Evolutionary conservation across 139 green algal genomes (phyloP).

Genomic region (Yamagishiella unicocca): DNA sequence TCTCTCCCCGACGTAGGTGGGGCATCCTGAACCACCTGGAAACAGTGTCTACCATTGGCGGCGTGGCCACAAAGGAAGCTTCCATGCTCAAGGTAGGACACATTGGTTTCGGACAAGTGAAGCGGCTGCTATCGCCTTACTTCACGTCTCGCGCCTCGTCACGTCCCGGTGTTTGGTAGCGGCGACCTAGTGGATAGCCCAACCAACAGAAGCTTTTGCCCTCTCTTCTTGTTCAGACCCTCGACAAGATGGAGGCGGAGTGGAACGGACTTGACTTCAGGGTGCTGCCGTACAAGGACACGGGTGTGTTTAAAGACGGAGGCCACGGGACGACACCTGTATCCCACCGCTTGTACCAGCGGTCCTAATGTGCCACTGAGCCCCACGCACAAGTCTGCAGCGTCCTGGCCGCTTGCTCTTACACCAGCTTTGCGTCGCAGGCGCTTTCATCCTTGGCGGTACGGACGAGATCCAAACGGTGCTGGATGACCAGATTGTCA

Average conservation of each 20-base stretch:
- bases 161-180: too few relatives aligned
- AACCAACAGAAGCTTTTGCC: too few relatives aligned
- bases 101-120: too few relatives aligned
- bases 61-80: slow-evolving; percentile 42
- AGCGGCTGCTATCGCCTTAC: too few relatives aligned
- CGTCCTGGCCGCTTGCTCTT: too few relatives aligned
- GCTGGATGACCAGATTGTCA: slow-evolving; percentile 83
- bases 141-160: too few relatives aligned
- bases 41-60: slow-evolving; percentile 48
- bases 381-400: too few relatives aligned
- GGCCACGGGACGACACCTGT: too few relatives aligned
- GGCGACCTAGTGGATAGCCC: too few relatives aligned
- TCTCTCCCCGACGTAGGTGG: background rate
- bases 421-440: background rate
- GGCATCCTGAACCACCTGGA: slow-evolving; percentile 43
- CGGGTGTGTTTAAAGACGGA: too few relatives aligned
- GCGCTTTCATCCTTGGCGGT: slow-evolving; percentile 88
- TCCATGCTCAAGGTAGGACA: slow-evolving; percentile 49
- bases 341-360: too few relatives aligned
- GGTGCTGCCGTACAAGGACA: slow-evolving; percentile 86
- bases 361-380: background rate
- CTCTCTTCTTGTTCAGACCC: slow-evolving; percentile 72
- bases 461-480: slow-evolving; percentile 88
- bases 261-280: slow-evolving; percentile 86
- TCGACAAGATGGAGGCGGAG: slow-evolving; percentile 87